These are phyloP conservation scores for Sphaerulina musiva DNA, from an alignment of 2,329 filamentous ascomycete genomes.

Conservation along the genomic window DNA sequence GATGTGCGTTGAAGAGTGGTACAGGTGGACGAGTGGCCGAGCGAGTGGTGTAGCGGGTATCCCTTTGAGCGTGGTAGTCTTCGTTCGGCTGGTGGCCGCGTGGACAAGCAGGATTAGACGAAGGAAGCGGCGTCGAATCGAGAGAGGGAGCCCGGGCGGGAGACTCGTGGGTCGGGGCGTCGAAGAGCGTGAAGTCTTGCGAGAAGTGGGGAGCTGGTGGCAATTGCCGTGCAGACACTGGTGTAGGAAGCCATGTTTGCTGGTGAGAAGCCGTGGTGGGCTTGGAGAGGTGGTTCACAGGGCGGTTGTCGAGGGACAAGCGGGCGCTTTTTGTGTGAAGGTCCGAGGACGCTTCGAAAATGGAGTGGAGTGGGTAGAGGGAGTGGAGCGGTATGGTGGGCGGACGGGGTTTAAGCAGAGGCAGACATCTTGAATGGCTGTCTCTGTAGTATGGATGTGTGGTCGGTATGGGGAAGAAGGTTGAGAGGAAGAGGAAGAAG, in stretches of 20 bases:
- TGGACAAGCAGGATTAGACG: conserved; percentile 47
- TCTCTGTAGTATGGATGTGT: conserved; percentile 20
- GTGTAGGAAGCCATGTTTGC: conserved; percentile 71
- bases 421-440: conserved; percentile 32
- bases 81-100: conserved; percentile 61
- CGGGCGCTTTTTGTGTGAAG: conserved; percentile 33
- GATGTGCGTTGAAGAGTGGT: conserved; percentile 57
- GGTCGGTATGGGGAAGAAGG: conserved; percentile 10
- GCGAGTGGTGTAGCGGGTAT: conserved; percentile 14
- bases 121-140: conserved; percentile 50
- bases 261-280: conserved; percentile 72
- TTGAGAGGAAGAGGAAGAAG: conserved; percentile 8
- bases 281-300: conserved; percentile 62
- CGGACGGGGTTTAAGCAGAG: conserved; percentile 27
- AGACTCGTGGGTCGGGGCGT: conserved; percentile 39
- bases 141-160: conserved; percentile 47
- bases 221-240: conserved; percentile 46
- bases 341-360: conserved; percentile 30
- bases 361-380: conserved; percentile 22
- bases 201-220: conserved; percentile 41
- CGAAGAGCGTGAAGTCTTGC: conserved; percentile 74
- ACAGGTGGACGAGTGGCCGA: conserved; percentile 54
- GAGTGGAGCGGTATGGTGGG: conserved; percentile 29
- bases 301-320: conserved; percentile 39
- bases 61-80: conserved; percentile 36